phyloP scores from a whole-genome alignment of 192 early-diverging fungal genomes.

The Allomyces macrogynus region DNA sequence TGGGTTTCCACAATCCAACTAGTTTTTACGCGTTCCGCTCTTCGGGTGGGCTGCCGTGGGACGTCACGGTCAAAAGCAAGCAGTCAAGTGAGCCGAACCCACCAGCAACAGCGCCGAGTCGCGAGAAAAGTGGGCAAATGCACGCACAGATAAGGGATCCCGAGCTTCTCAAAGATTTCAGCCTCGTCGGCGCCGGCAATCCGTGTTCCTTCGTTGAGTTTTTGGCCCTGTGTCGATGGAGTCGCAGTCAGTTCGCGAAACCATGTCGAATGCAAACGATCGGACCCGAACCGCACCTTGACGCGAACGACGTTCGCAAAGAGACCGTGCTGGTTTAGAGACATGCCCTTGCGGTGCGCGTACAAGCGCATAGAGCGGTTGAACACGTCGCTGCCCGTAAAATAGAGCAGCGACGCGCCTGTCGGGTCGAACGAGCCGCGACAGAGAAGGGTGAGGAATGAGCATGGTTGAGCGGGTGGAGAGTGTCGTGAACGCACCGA shows the following conservation, averaged over 20 bases:
- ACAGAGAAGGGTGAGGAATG: too few species aligned
- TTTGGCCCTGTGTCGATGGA: neutral
- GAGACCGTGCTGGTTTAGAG: neutral
- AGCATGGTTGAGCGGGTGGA: too few species aligned
- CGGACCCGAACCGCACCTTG: neutral
- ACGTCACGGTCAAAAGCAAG: too few species aligned
- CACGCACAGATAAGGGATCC: neutral
- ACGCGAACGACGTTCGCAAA: neutral
- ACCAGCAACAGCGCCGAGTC: too few species aligned
- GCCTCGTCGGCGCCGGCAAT: neutral
- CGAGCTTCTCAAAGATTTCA: neutral
- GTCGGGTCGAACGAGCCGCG: too few species aligned
- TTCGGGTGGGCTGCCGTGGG: too few species aligned
- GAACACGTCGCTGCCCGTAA: neutral
- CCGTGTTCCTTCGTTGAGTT: neutral
- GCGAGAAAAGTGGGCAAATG: neutral
- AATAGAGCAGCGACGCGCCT: neutral
- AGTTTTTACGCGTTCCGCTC: too few species aligned
- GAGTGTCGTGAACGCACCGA: neutral
- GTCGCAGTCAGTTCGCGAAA: neutral
- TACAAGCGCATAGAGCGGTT: neutral
- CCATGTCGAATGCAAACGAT: neutral
- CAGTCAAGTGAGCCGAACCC: too few species aligned
- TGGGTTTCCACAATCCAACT: too few species aligned
- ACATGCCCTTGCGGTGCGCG: neutral